Evolutionary conservation across 106 monocot species (phyloP).

Genomic region (Dioscorea alata): DNA sequence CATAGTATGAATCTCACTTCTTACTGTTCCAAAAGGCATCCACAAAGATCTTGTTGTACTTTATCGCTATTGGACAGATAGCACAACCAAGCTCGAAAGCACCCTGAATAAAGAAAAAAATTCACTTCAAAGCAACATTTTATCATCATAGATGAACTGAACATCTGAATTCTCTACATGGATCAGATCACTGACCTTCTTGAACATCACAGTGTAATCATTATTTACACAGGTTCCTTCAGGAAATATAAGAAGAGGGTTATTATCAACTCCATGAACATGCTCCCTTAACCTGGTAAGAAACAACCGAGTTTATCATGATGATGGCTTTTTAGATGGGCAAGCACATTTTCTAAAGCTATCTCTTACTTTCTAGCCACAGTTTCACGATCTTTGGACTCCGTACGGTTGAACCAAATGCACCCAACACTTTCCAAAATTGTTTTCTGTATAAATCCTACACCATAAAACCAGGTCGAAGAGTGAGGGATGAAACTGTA

Average conservation of each 20-base stretch:
- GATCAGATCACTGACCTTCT: slow-evolving; percentile 52
- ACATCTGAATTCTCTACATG: background rate
- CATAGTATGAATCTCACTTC: slow-evolving; percentile 45
- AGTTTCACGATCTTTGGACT: slow-evolving; percentile 85
- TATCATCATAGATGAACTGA: background rate
- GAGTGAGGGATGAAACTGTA: background rate
- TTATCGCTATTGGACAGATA: slow-evolving; percentile 94
- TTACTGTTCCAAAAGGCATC: slow-evolving; percentile 99
- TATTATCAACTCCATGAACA: slow-evolving; percentile 67
- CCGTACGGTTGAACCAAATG: slow-evolving; percentile 94
- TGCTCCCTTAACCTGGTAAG: slow-evolving; percentile 72
- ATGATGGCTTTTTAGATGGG: background rate
- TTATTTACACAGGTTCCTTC: slow-evolving; percentile 99
- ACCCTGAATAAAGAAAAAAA: slow-evolving; percentile 42
- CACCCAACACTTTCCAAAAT: slow-evolving; percentile 92
- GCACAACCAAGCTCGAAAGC: slow-evolving; percentile 98
- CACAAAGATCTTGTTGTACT: slow-evolving; percentile 98
- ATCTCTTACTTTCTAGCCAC: slow-evolving; percentile 71
- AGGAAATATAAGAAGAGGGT: slow-evolving; percentile 95
- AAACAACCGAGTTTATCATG: background rate
- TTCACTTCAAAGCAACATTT: background rate
- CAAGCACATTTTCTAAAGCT: background rate
- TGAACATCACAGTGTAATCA: slow-evolving; percentile 98
- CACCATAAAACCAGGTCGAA: background rate
- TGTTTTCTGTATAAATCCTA: slow-evolving; percentile 89